Base-by-base conservation (phyloP, 1,284 basidiomycete genomes). In the Ustilago lituana region DNA sequence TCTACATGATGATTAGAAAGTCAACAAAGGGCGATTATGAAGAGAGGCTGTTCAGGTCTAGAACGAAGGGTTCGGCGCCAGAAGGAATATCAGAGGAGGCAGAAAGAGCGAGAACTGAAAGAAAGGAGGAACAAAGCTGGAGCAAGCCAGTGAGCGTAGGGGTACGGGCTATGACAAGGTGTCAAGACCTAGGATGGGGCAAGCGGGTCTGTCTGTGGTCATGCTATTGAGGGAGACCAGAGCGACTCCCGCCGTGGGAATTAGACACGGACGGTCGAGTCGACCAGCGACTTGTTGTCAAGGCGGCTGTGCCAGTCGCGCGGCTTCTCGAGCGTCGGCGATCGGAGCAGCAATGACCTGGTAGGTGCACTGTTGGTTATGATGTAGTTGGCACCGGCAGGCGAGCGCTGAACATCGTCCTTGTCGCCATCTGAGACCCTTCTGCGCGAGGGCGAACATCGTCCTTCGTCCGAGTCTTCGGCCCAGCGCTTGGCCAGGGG, bases 241-340 rank as follows among this genome's bases (percentile, higher is more conserved):
- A n/a, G n/a, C n/a, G n/a, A n/a, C n/a, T n/a, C n/a, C n/a, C n/a
- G n/a, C n/a, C n/a, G n/a, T n/a, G n/a, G n/a, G n/a, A n/a, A n/a
- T 33, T 45, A 65, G 9, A 51, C 58, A 24, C 54, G 58, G 24
- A 58, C 59, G 14, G 53, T 50, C 23, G 58, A 58, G 27, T 62
- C 54, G 35, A 62, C 50, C 24, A 62, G 54, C 32, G 54, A 51
- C 54, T 58, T 62, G 55, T 50, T 58, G n/a, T 68, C 59, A 7
- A 62, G 39, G 12, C 54, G 54, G 2, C 33, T 27, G n/a, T 61
- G 54, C 65, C 65, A 68, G 31, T 68, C 59, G n/a, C 65, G 50
- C 23, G 54, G 50, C 31, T 54, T 48, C 4, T 58, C 56, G 31
- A 51, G 22, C 12, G 33, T 22, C 4, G 57, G 49, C 40, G 58